Evolutionary conservation across 192 early-diverging fungal species (phyloP), one percentile per base, ranked within the genome.

Genomic region (Thamnidium elegans): DNA sequence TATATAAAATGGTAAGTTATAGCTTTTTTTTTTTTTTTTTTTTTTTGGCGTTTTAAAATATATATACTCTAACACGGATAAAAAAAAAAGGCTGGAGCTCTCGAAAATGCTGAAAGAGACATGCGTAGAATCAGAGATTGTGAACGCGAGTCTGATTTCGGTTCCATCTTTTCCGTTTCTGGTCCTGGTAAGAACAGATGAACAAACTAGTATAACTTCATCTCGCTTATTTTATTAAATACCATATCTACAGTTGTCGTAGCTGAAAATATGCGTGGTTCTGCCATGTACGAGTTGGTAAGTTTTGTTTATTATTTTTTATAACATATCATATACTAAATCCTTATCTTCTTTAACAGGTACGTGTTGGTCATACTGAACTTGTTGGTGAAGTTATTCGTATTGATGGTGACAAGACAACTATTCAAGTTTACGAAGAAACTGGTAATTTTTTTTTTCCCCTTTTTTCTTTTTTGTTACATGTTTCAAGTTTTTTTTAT

Each of bases 371-470:
- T 55, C 93, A 99, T 79, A 84, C 89, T 56, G 96, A 96, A 59
- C 83, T 99, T 55, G 94, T 99, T 45, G 98, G 98, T 69, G 98
- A 99, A 80, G 98, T 99, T 69, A 99, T 99, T 81, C 92, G 96
- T 81, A 92, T 99, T 68, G 98, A 99, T 46, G 89, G 92, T 63
- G 93, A 98, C 78, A 99, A 99, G 83, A 94, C 95, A n/a, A 98
- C 98, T 21, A 90, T 99, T 69, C 98, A 99, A 81, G 98, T 99
- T 20, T 99, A 99, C 84, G 98, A 99, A 69, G 98, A 99, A 75
- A 99, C 98, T 50, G 89, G 92, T 92, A 75, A 44, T 74, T 77
- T 21, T 53, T 20, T 3, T 4, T 58, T 7, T 23, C 21, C 21
- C 43, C 62, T 11, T 13, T 21, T 42, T n/a, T 44, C 20, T 30